phyloP scores from a whole-genome alignment of 129 eudicot species.

The Ambrosia artemisiifolia region DNA sequence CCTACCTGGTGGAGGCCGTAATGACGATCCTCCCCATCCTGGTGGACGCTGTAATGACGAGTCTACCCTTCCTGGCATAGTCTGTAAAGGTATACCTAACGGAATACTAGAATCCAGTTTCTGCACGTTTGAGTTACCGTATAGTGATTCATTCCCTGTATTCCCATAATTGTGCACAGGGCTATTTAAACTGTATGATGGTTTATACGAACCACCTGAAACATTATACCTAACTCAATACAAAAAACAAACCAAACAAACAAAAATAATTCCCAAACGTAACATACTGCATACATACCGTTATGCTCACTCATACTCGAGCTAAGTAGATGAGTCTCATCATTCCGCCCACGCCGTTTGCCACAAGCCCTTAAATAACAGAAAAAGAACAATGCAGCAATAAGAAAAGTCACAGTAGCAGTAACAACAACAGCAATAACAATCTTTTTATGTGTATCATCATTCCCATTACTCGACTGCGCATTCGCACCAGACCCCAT shows the following conservation, averaged over 20 bases:
- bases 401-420: conserved; percentile 52
- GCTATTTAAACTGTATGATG: conserved; percentile 36
- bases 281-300: conserved; percentile 33
- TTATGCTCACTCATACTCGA: conserved; percentile 58
- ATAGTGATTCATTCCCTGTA: conserved; percentile 39
- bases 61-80: conserved; percentile 53
- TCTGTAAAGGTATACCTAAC: conserved; percentile 38
- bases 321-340: conserved; percentile 76
- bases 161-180: conserved; percentile 45
- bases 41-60: conserved; percentile 46
- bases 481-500: conserved; percentile 7
- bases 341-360: conserved; percentile 43
- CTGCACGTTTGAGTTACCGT: conserved; percentile 24
- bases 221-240: conserved; percentile 15
- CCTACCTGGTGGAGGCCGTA: conserved; percentile 56
- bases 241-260: conserved; percentile 14
- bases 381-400: conserved; percentile 48
- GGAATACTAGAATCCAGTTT: conserved; percentile 36
- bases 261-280: background rate
- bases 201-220: conserved; percentile 55
- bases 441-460: conserved; percentile 37
- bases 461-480: conserved; percentile 17
- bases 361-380: conserved; percentile 51
- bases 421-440: conserved; percentile 68
- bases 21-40: conserved; percentile 32